Evolutionary conservation across 257 asterid species (phyloP), one percentile per base, ranked within the genome.

Genomic region (Przewalskia tangutica): DNA sequence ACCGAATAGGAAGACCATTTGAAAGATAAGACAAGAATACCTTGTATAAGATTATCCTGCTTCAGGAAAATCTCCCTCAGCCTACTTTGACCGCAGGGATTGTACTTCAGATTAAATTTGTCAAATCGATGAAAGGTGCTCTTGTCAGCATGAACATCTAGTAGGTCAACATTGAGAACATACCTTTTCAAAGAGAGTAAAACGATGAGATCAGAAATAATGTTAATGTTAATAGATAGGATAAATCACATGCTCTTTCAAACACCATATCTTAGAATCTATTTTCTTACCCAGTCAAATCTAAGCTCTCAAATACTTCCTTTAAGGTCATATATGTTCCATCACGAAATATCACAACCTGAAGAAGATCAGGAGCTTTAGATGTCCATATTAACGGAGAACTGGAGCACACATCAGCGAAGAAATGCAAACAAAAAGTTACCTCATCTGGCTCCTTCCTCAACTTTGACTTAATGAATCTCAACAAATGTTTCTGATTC

Each of bases 71-170:
- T 95, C 89, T 95, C 98, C 85, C 99, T 91, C 83, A 95, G 88
- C 88, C 99, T 94, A 89, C 99, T 95, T 90, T 95, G 99, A 76
- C 99, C 99, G 84, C 99, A 95, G 44, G 99, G 99, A 88, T 95
- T 95, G 73, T 95, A 95, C 93, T 95, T 95, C 86, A 95, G 90
- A 89, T 95, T 95, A 84, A 95, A 95, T 84, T 95, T 95, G 95
- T 95, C 99, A 82, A 95, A 94, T 68, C 99, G 99, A 88, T 95
- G 99, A 86, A 95, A 95, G 79, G 99, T 95, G 92, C 99, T 95
- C 89, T 95, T 95, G 91, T 95, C 99, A 83, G 99, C 99, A 89
- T 95, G 99, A 86, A 95, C 99, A 83, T 95, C 99, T 64, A 95
- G 88, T 34, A 95, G 93, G 85, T 95, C 99, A 56, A 95, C 99